Percentiles rank a stretch among this genome's conserved stretches.
Conservation (phyloP, 1,284 basidiomycete species). For the Heterobasidion parviporum region DNA sequence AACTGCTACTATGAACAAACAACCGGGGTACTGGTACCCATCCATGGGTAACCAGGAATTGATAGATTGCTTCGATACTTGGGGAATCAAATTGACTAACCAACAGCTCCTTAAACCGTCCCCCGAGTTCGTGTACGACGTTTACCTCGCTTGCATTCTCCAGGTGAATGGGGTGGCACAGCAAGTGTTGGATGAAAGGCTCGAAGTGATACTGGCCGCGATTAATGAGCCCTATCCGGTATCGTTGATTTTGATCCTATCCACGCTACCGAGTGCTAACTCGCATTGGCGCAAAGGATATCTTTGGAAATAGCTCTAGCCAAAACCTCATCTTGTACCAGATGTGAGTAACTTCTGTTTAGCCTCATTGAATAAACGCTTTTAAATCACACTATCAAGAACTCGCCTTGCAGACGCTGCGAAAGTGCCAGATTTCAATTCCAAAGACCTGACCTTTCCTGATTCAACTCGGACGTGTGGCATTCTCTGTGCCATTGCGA, state of each 20-base stretch:
- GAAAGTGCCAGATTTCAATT: slow-evolving; percentile 69
- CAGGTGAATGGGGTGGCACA: slow-evolving; percentile 61
- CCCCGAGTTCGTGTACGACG: slow-evolving; percentile 57
- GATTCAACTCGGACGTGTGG: slow-evolving; percentile 63
- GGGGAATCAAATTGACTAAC: slow-evolving; percentile 55
- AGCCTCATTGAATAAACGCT: neutral
- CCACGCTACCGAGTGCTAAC: slow-evolving; percentile 4
- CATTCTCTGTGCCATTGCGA: slow-evolving; percentile 82
- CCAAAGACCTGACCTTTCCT: slow-evolving; percentile 68
- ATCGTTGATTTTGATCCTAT: neutral
- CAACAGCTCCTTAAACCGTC: slow-evolving; percentile 69
- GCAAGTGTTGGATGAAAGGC: slow-evolving; percentile 46
- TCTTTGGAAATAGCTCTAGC: slow-evolving; percentile 48
- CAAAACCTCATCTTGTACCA: slow-evolving; percentile 62
- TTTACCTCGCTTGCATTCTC: slow-evolving; percentile 64
- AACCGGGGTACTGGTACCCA: slow-evolving; percentile 46
- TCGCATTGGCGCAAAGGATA: slow-evolving; percentile 36
- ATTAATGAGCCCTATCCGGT: slow-evolving; percentile 45
- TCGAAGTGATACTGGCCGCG: slow-evolving; percentile 31
- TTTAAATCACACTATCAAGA: neutral
- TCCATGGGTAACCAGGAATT: slow-evolving; percentile 57
- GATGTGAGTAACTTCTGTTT: slow-evolving; percentile 33
- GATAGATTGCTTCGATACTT: slow-evolving; percentile 49
- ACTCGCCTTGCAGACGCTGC: slow-evolving; percentile 19
- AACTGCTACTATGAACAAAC: neutral